A percentile compares a stretch with the other conserved stretches of the same genome.
Evolutionary conservation across 1,139 yeast species (phyloP).

Genomic region (Sugiyamaella neomexicana): DNA sequence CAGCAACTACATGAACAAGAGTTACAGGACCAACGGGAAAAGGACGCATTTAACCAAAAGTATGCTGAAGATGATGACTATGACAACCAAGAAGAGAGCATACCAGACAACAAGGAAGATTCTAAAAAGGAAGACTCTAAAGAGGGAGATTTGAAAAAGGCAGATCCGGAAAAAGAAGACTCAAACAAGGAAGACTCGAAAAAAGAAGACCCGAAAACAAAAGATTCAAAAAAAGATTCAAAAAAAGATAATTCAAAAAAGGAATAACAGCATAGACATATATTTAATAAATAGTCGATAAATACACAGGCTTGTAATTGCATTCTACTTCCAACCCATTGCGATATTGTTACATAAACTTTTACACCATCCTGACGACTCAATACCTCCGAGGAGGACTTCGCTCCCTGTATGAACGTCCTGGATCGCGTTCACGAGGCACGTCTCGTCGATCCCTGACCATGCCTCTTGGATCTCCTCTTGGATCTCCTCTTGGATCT

Average conservation of each 20-base stretch:
- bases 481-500: background rate
- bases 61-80: background rate
- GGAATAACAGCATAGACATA: background rate
- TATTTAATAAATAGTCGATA: background rate
- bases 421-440: background rate
- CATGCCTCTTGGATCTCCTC: background rate
- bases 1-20: background rate
- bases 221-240: background rate
- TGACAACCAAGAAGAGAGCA: background rate
- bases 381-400: conserved; percentile 5
- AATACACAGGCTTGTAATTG: background rate
- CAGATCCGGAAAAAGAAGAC: background rate
- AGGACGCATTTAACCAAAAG: background rate
- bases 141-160: background rate
- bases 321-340: background rate
- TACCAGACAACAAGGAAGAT: background rate
- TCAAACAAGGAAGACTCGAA: background rate
- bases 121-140: background rate
- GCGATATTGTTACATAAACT: background rate
- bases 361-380: background rate
- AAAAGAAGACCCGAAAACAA: background rate
- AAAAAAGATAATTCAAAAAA: background rate
- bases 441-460: no score
- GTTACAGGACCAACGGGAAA: background rate
- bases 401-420: conserved; percentile 1